Base-by-base conservation (phyloP, 2,329 filamentous ascomycete species). In the Apiospora arundinis region DNA sequence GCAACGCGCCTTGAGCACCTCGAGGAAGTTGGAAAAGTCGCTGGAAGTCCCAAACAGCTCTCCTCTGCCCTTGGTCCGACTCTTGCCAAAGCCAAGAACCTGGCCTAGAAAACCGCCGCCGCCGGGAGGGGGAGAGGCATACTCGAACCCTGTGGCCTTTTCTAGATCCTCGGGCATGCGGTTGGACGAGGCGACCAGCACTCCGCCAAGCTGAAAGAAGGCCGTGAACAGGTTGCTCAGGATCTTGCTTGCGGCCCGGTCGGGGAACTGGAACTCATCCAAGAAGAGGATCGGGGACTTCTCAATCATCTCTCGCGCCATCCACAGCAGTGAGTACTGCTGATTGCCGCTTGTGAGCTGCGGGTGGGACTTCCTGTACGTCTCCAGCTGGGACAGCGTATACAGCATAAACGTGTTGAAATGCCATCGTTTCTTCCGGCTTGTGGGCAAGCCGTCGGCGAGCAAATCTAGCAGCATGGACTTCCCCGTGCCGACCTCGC, bases 331-430 rank as follows among this genome's bases (percentile, higher is more conserved):
- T 0, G 92, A 93, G 80, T 94, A 90, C 71, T 94, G 89, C 75
- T 75, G 80, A 6, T 80, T 74, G 25, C 74, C 75, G n/a, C 70
- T 68, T 72, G 69, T 73, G 18, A 74, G 46, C 18, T 74, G 71
- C 2, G 75, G 74, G 1, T 78, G 76, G 5, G 79, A 75, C 71
- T 83, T 84, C 76, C 93, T 85, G 63, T 93, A 86, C 16, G 86
- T 83, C 76, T 95, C 93, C 0, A 96, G 84, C 68, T 91, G 90
- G 0, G 92, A 91, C 66, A 95, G 86, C 0, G 90, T 91, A 74
- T 95, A 91, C 11, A 95, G 84, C 92, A 96, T 96, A 76, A 96
- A 96, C 0, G 92, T 94, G 79, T 94, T 94, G 82, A 95, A 96
- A 78, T 95, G 93, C 90, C 92, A 95, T 72, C 93, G 85, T 75